These are phyloP conservation scores for Scutellospora calospora DNA, from an alignment of 371 early-diverging fungal species.

Conservation along the genomic window DNA sequence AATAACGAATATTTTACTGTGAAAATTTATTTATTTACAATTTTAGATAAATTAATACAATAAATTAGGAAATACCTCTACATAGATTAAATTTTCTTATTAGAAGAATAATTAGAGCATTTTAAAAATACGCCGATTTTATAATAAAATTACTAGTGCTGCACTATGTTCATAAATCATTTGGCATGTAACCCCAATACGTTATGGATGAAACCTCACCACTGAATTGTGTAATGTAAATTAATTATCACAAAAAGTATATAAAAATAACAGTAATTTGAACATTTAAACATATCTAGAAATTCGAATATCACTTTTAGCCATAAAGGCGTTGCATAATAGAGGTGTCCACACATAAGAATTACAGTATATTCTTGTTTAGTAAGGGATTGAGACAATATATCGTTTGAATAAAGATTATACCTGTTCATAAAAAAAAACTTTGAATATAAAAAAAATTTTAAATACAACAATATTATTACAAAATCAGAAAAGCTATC, in stretches of 20 bases:
- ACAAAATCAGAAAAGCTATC: background rate
- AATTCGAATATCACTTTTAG: background rate
- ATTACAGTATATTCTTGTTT: background rate
- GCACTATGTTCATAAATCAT: too few relatives aligned
- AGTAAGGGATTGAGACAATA: background rate
- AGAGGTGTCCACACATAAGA: background rate
- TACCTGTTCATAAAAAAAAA: constrained; percentile 8
- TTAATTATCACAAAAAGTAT: background rate
- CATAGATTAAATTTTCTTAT: too few relatives aligned
- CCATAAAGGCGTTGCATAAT: background rate
- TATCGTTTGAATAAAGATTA: constrained; percentile 7
- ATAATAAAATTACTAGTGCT: too few relatives aligned
- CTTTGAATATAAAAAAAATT: background rate
- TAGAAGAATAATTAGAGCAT: too few relatives aligned
- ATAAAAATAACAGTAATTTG: background rate
- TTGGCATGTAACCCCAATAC: too few relatives aligned
- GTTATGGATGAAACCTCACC: background rate
- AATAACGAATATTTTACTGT: too few relatives aligned
- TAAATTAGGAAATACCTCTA: too few relatives aligned
- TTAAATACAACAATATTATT: background rate
- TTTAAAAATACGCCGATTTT: too few relatives aligned
- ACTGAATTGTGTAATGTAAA: constrained; percentile 6
- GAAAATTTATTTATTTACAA: too few relatives aligned
- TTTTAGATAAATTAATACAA: too few relatives aligned
- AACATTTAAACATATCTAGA: background rate